Evolutionary conservation across 2,329 filamentous ascomycete genomes (phyloP), one percentile per base, ranked within the genome.

Genomic region (Triangularia setosa): DNA sequence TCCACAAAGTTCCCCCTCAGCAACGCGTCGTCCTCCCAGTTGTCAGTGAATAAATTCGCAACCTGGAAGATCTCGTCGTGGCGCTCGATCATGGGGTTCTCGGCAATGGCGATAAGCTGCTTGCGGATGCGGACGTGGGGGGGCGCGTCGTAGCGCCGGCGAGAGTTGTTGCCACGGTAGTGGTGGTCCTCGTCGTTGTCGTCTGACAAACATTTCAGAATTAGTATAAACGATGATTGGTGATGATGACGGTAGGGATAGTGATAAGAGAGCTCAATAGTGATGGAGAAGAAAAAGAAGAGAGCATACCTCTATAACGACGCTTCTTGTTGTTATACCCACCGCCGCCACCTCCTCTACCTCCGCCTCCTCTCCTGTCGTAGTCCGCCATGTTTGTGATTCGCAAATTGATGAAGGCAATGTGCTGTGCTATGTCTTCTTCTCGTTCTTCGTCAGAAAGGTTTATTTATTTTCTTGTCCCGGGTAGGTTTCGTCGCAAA

Each of bases 11-110:
- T 87, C 30, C 82, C 84, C 69, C 88, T 88, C 62, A 96, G 80
- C 70, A 93, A 90, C 70, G 89, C 87, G 73, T 96, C 90, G 73
- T 96, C 90, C n/a, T 96, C 93, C 74, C 90, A 90, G 76, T 96
- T 90, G 54, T 96, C 92, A 30, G 89, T 84, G 16, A 96, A 86
- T 58, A 89, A 85, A 72, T 89, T 90, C 30, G 91, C 91, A 71
- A 96, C 89, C 59, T 84, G 83, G 64, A 85, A 82, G 40, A 92
- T 87, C 74, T 95, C 91, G 70, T 96, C 91, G 72, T 93, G 87
- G 75, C 90, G 91, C 72, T 87, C 85, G 71, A 90, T 88, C 72
- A 93, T 81, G 64, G 91, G 89, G 72, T 90, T 92, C 79, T 96
- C 93, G 67, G 92, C 92, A 71, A 96, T 88, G 63, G 86, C 84